phyloP scores from a whole-genome alignment of 2,329 filamentous ascomycete species.

The Paecilomyces fulvus region DNA sequence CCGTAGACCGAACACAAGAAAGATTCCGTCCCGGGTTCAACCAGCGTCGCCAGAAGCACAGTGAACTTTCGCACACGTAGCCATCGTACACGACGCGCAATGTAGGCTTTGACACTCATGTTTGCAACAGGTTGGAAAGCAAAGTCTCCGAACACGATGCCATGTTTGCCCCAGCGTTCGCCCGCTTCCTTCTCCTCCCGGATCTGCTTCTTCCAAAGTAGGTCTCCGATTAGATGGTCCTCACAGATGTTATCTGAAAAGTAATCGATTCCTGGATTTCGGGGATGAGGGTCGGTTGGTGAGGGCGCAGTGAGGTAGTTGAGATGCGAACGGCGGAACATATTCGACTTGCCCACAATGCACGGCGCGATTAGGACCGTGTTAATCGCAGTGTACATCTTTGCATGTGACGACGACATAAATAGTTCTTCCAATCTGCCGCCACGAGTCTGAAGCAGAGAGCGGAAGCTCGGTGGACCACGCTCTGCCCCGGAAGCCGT shows the following conservation, averaged over 20 bases:
- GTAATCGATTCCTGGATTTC: constrained; percentile 68
- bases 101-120: constrained; percentile 70
- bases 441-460: constrained; percentile 47
- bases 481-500: constrained; percentile 2
- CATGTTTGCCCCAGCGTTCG: constrained; percentile 62
- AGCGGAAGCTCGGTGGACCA: constrained; percentile 13
- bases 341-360: constrained; percentile 93
- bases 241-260: constrained; percentile 97
- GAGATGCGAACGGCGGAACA: constrained; percentile 91
- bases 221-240: constrained; percentile 88
- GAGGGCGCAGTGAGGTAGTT: constrained; percentile 59
- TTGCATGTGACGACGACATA: constrained; percentile 85
- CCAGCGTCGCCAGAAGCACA: constrained; percentile 76
- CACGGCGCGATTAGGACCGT: constrained; percentile 84
- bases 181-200: constrained; percentile 27
- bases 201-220: constrained; percentile 61
- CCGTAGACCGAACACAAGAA: constrained; percentile 76
- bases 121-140: constrained; percentile 81
- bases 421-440: constrained; percentile 90
- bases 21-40: constrained; percentile 87
- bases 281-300: constrained; percentile 34
- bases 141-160: constrained; percentile 73
- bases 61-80: constrained; percentile 90
- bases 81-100: constrained; percentile 78
- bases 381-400: constrained; percentile 98